These are phyloP conservation scores for Stentor coeruleus DNA, from an alignment of 73 alveolate genomes.

Conservation along the genomic window DNA sequence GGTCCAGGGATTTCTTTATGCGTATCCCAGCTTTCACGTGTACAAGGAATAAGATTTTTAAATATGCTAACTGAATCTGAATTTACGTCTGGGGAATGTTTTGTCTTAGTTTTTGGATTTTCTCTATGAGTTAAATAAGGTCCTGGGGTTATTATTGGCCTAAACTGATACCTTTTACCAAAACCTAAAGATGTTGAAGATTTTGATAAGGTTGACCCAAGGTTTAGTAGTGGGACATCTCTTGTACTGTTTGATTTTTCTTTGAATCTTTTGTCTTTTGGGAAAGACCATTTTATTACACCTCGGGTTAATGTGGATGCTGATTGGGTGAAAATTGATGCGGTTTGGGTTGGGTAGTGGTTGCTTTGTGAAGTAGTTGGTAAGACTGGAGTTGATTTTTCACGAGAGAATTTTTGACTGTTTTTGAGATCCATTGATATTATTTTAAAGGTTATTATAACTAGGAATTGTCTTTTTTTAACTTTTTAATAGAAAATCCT, in stretches of 20 bases:
- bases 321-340: neutral
- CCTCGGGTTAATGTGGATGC: slow-evolving; percentile 1
- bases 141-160: neutral
- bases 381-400: no score
- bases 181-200: neutral
- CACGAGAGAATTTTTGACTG: no score
- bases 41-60: no score
- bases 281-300: neutral
- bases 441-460: no score
- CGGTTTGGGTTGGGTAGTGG: no score
- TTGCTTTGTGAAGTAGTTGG: no score
- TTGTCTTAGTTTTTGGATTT: no score
- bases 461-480: no score
- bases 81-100: neutral
- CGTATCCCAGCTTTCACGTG: neutral
- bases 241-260: neutral
- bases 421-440: no score
- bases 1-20: neutral
- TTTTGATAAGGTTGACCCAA: neutral
- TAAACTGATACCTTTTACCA: neutral
- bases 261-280: neutral
- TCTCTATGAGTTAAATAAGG: neutral
- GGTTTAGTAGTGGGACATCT: neutral
- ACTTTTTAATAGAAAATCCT: no score
- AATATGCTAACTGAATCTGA: neutral